Conservation (phyloP, 2,329 filamentous ascomycete genomes). For the Rachicladosporium sp. region DNA sequence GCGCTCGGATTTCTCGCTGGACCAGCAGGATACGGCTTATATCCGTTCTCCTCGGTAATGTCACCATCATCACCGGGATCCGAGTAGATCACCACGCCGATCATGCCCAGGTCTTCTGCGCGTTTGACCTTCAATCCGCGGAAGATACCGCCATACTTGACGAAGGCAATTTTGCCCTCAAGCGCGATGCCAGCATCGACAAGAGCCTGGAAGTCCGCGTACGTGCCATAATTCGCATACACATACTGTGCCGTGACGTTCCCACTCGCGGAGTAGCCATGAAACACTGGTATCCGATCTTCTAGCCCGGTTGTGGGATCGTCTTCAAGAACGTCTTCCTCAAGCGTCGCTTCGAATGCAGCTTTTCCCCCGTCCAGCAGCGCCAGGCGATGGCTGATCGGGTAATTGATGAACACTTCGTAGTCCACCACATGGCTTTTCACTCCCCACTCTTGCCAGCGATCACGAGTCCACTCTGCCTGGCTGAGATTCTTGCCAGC, state of each 20-base stretch:
- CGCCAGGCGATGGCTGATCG: conserved; percentile 34
- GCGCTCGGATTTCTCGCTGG: conserved; percentile 78
- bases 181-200: conserved; percentile 61
- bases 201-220: conserved; percentile 72
- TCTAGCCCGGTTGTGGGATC: conserved; percentile 64
- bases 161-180: conserved; percentile 74
- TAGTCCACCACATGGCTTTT: conserved; percentile 35
- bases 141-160: conserved; percentile 80
- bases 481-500: conserved; percentile 41
- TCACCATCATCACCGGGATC: conserved; percentile 84
- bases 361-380: conserved; percentile 27
- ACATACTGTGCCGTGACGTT: conserved; percentile 83
- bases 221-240: conserved; percentile 86
- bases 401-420: conserved; percentile 41
- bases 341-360: conserved; percentile 48
- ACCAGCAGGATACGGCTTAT: conserved; percentile 68
- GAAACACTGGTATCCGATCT: conserved; percentile 75
- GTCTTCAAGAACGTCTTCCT: conserved; percentile 73
- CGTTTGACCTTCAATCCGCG: conserved; percentile 85
- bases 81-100: conserved; percentile 69
- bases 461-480: conserved; percentile 38
- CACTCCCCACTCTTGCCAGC: conserved; percentile 38
- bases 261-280: conserved; percentile 84
- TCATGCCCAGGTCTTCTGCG: conserved; percentile 82
- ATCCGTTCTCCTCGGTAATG: conserved; percentile 69